Conservation (phyloP, 1,139 yeast species). For the Zhuliangozyma blackwelliae region DNA sequence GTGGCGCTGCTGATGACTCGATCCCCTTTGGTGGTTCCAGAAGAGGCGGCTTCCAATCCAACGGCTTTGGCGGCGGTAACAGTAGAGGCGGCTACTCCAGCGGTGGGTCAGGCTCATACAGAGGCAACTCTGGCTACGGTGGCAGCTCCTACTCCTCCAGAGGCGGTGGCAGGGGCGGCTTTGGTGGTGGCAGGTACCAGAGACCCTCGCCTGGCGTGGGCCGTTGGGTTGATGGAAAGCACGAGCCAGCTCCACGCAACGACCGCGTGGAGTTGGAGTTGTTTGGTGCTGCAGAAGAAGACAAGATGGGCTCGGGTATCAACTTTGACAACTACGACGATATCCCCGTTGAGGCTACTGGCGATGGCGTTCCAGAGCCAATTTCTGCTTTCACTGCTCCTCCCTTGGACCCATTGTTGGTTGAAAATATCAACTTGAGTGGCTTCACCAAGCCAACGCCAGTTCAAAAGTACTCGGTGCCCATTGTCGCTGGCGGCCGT, state of each 20-base stretch:
- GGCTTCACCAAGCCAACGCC: conserved; percentile 97
- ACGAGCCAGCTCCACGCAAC: conserved; percentile 75
- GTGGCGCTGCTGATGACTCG: not conserved
- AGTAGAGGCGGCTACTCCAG: conserved; percentile 23
- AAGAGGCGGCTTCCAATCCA: conserved; percentile 12
- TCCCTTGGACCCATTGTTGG: conserved; percentile 82
- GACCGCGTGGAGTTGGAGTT: conserved; percentile 71
- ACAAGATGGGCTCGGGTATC: conserved; percentile 87
- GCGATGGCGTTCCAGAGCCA: conserved; percentile 93
- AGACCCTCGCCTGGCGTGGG: conserved; percentile 50
- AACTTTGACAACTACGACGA: conserved; percentile 98
- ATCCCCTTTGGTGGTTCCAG: conserved; percentile 12
- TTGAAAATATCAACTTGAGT: conserved; percentile 82
- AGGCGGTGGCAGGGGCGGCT: conserved; percentile 17
- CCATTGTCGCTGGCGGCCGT: conserved; percentile 92
- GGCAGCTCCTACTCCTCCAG: conserved; percentile 15
- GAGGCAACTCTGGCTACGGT: conserved; percentile 16
- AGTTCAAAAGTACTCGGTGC: conserved; percentile 96
- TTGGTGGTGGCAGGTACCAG: conserved; percentile 24
- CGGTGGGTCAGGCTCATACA: conserved; percentile 15
- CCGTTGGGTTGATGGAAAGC: conserved; percentile 83
- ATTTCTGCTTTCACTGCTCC: conserved; percentile 84
- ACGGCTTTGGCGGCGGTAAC: conserved; percentile 20
- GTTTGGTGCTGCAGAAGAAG: conserved; percentile 84
- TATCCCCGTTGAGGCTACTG: conserved; percentile 97